phyloP scores from a whole-genome alignment of 306 rosid species.

The Clitoria ternatea region DNA sequence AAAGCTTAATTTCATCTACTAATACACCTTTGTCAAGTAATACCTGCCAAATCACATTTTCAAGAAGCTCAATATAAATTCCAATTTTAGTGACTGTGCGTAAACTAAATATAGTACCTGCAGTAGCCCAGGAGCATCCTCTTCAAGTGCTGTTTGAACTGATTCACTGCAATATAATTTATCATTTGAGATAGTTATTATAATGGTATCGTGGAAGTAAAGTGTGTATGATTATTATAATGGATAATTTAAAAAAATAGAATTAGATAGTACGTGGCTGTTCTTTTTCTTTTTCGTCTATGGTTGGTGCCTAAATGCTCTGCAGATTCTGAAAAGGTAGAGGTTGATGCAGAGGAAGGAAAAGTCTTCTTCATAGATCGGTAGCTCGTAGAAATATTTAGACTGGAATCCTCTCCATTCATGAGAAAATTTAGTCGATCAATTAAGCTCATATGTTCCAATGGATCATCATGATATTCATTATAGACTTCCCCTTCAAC shows the following conservation, averaged over 20 bases:
- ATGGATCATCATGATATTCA: slow-evolving; percentile 36
- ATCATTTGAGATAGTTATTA: background rate
- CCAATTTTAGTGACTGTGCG: slow-evolving; percentile 26
- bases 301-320: slow-evolving; percentile 34
- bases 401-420: slow-evolving; percentile 30
- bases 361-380: slow-evolving; percentile 34
- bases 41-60: slow-evolving; percentile 51
- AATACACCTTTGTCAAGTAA: slow-evolving; percentile 67
- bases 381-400: slow-evolving; percentile 20
- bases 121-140: slow-evolving; percentile 97
- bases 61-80: slow-evolving; percentile 28
- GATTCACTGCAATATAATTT: slow-evolving; percentile 64
- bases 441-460: slow-evolving; percentile 52
- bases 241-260: background rate
- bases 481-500: slow-evolving; percentile 36
- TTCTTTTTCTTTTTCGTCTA: slow-evolving; percentile 62
- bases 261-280: slow-evolving; percentile 62
- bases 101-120: slow-evolving; percentile 48
- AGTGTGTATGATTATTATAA: background rate
- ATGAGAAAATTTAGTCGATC: slow-evolving; percentile 53
- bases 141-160: slow-evolving; percentile 75
- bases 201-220: slow-evolving; percentile 14
- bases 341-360: slow-evolving; percentile 27
- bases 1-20: slow-evolving; percentile 81
- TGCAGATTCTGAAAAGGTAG: slow-evolving; percentile 35